phyloP scores from a whole-genome alignment of 1,284 basidiomycete species.

The Pyrrhoderma lamaoense region DNA sequence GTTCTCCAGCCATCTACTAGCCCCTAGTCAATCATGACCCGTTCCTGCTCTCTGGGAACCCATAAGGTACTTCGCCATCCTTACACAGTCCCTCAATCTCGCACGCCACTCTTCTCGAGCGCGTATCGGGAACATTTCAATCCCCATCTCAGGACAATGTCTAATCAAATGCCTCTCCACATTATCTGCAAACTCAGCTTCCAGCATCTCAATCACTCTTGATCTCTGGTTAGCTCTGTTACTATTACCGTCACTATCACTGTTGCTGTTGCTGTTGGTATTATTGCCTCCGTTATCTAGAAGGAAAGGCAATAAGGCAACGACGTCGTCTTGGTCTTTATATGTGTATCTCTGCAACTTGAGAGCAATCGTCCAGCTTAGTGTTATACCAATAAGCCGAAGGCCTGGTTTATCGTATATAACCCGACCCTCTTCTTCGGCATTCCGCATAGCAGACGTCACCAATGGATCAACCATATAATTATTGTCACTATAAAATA shows the following conservation, averaged over 20 bases:
- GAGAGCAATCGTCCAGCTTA: slow-evolving; percentile 14
- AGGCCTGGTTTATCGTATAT: slow-evolving; percentile 12
- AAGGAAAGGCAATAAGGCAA: slow-evolving; percentile 1
- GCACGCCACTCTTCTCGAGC: slow-evolving; percentile 4
- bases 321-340: slow-evolving; percentile 10
- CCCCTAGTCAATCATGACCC: no score
- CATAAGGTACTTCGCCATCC: slow-evolving; percentile 7
- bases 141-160: slow-evolving; percentile 11
- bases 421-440: background rate
- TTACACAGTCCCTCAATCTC: slow-evolving; percentile 11
- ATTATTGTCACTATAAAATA: slow-evolving; percentile 1
- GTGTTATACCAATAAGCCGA: slow-evolving; percentile 5
- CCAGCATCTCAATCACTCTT: background rate
- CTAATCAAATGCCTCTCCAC: slow-evolving; percentile 6
- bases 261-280: no score
- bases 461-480: slow-evolving; percentile 12
- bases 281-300: background rate
- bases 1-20: no score
- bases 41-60: background rate
- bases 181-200: slow-evolving; percentile 6
- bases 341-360: slow-evolving; percentile 11
- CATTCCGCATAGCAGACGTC: slow-evolving; percentile 6
- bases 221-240: no score
- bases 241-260: no score
- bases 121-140: background rate